These are phyloP conservation scores for Gossypium thurberi DNA, from an alignment of 345 rosid genomes.

Conservation along the genomic window DNA sequence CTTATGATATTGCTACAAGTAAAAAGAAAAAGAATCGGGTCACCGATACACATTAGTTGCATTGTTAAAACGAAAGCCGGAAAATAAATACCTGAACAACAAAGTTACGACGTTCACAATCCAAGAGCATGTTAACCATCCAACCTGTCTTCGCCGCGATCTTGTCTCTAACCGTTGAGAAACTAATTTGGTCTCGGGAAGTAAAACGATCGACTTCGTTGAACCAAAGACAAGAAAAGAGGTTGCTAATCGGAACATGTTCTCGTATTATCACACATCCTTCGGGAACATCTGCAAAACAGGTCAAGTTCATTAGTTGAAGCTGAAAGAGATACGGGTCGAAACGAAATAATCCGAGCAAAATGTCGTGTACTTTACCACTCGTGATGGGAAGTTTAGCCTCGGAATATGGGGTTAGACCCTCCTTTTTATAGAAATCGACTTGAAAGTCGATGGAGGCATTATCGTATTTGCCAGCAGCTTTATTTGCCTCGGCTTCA, in stretches of 20 bases:
- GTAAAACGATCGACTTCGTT: constrained; percentile 97
- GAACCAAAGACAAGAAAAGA: constrained; percentile 94
- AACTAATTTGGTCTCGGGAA: constrained; percentile 95
- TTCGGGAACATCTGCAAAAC: constrained; percentile 90
- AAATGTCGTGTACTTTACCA: constrained; percentile 41
- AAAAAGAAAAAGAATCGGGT: not conserved
- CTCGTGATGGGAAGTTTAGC: constrained; percentile 89
- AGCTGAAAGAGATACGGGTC: not conserved
- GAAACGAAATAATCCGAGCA: not conserved
- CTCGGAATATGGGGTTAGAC: constrained; percentile 76
- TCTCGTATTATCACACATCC: constrained; percentile 95
- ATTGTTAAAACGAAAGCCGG: not conserved
- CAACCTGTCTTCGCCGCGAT: constrained; percentile 68
- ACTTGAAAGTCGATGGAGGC: constrained; percentile 88
- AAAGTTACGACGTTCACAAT: constrained; percentile 94
- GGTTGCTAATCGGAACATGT: constrained; percentile 87
- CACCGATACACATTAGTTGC: not conserved
- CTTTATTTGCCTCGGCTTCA: constrained; percentile 99
- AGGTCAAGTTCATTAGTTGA: constrained; percentile 6
- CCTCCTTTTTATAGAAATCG: constrained; percentile 82
- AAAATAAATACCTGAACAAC: constrained; percentile 74
- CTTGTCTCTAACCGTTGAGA: constrained; percentile 89
- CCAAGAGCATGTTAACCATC: constrained; percentile 84
- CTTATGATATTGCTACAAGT: constrained; percentile 70
- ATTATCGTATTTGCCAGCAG: constrained; percentile 90